phyloP scores from a whole-genome alignment of 2,329 filamentous ascomycete genomes.

The Grosmannia clavigera region DNA sequence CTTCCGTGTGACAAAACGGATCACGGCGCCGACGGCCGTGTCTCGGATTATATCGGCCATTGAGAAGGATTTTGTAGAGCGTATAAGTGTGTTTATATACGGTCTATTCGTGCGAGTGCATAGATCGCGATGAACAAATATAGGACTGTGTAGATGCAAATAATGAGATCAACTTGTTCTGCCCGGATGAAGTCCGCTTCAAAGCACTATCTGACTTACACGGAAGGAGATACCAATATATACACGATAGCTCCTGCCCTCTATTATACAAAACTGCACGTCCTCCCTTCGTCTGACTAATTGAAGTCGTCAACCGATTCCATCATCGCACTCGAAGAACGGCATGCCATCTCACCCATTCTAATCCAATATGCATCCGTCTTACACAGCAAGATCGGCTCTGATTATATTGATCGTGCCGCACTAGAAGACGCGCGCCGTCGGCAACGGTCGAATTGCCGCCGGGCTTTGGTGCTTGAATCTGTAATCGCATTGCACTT shows the following conservation, averaged over 20 bases:
- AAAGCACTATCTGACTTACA: too few species aligned
- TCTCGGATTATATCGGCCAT: constrained; percentile 9
- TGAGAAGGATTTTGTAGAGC: background rate
- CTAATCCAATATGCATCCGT: background rate
- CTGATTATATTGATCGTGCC: background rate
- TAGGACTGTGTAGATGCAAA: too few species aligned
- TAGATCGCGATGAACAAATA: background rate
- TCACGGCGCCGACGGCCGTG: constrained; percentile 16
- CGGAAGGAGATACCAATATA: background rate
- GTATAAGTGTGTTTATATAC: background rate
- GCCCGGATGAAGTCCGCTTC: too few species aligned
- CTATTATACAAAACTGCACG: background rate
- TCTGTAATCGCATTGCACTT: background rate
- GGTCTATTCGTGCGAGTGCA: background rate
- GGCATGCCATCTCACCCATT: background rate
- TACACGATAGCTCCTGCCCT: background rate
- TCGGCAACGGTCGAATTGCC: background rate
- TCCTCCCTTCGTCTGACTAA: background rate
- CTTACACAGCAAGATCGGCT: background rate
- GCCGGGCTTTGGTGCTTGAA: background rate
- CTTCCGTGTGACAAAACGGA: constrained; percentile 19
- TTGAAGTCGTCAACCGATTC: background rate
- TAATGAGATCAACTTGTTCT: background rate
- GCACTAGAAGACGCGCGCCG: background rate
- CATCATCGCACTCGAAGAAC: background rate